Base-by-base conservation (phyloP, 2,329 filamentous ascomycete species). In the Fusarium sp. region DNA sequence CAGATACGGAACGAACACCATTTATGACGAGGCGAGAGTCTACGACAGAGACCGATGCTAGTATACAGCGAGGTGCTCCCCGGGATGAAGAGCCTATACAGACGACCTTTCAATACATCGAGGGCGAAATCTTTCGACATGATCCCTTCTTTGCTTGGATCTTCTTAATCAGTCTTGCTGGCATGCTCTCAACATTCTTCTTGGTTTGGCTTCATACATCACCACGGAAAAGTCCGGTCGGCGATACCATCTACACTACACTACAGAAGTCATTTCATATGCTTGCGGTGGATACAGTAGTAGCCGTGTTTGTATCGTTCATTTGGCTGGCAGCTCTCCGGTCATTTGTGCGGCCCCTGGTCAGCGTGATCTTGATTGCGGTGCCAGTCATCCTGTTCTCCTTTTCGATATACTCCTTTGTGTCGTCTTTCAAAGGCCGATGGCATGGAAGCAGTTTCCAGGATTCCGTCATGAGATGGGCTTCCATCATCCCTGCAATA, bases 241-340 rank as follows among this genome's bases (percentile, higher is more conserved):
- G 95, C 20, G 96, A 99, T 82, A 98, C 96, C 3, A 94, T 99
- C 66, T 99, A 99, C 82, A 94, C 93, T 20, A 95, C 94, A 9
- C 85, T 99, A 41, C 92, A 93, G 76, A 91, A 91, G 57, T 98
- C 95, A 1, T 96, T 97, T 78, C 92, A 96, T 79, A 92, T 98
- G 74, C 90, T 99, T 47, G 93, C 94, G 5, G 90, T 96, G 59
- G 97, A 98, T 83, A 98, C 96, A 2, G 82, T 98, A 24, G 92
- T 98, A n/a, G 93, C 96, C 2, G 86, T 98, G 44, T 86, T 97
- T 41, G 93, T 98, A 26, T 96, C 96, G 4, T 86, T 98, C 41
- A 83, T 98, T 32, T 99, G 96, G 96, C 89, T 99, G 70, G 93
- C 95, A 3, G 87, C 97, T 4, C 86, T 99, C 54, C 90, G 94